Evolutionary conservation across 2,329 filamentous ascomycete genomes (phyloP).

Genomic region (Ascochyta viciae-villosae): DNA sequence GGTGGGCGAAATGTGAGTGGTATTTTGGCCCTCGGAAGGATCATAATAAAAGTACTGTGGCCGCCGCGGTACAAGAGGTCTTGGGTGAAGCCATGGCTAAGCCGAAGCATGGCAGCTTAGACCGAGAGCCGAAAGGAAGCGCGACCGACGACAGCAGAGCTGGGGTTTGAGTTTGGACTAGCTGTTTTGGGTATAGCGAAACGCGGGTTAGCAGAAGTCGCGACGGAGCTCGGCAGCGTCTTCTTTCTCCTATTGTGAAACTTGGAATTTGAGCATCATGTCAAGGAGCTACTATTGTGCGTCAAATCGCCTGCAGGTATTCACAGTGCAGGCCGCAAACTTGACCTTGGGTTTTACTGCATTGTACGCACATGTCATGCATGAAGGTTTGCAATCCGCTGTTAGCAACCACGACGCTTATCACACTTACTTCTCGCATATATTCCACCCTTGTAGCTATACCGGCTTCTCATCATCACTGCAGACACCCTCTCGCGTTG

Average conservation of each 20-base stretch:
- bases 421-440: no score
- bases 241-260: not conserved
- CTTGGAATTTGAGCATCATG: not conserved
- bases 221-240: conserved; percentile 5
- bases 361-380: no score
- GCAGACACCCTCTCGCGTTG: no score
- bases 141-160: conserved; percentile 16
- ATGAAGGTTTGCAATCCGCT: no score
- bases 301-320: not conserved
- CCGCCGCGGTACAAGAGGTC: conserved; percentile 21
- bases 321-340: no score
- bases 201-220: conserved; percentile 28
- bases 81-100: conserved; percentile 15
- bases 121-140: not conserved
- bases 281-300: no score
- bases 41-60: conserved; percentile 34
- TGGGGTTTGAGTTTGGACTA: conserved; percentile 23
- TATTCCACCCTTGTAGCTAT: no score
- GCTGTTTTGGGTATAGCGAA: conserved; percentile 9
- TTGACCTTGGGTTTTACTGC: no score
- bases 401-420: no score
- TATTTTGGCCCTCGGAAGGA: conserved; percentile 22
- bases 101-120: conserved; percentile 20
- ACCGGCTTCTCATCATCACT: no score
- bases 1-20: conserved; percentile 19